These are phyloP conservation scores for Ophioceras dolichostomum DNA, from an alignment of 2,329 filamentous ascomycete genomes.

Conservation along the genomic window DNA sequence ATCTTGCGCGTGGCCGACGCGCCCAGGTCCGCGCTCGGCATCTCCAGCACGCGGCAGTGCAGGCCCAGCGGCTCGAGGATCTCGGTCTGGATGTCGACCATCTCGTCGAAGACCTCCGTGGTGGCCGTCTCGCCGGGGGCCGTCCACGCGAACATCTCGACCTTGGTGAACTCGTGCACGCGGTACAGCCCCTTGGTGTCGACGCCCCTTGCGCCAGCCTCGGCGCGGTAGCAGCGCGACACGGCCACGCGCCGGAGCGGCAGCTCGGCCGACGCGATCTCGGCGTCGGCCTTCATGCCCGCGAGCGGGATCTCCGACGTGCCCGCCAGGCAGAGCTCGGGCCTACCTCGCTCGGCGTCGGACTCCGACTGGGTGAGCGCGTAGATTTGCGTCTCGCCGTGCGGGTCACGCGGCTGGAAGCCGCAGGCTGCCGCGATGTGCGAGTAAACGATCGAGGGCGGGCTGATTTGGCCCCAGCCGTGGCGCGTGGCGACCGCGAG, in stretches of 20 bases:
- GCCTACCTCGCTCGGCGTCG: constrained; percentile 49
- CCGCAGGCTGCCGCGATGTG: constrained; percentile 87
- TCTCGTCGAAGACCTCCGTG: constrained; percentile 62
- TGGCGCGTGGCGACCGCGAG: constrained; percentile 57
- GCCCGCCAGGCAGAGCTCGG: constrained; percentile 65
- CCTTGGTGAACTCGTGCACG: constrained; percentile 97
- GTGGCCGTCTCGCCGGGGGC: constrained; percentile 37
- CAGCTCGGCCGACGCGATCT: constrained; percentile 45
- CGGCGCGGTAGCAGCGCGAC: constrained; percentile 89
- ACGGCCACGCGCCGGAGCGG: constrained; percentile 73
- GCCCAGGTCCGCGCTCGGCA: constrained; percentile 81
- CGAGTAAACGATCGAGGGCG: constrained; percentile 82
- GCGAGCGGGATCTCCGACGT: constrained; percentile 94
- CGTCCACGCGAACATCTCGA: constrained; percentile 95
- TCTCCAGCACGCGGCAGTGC: constrained; percentile 80
- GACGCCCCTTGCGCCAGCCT: constrained; percentile 79
- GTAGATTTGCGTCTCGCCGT: constrained; percentile 90
- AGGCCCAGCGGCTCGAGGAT: constrained; percentile 68
- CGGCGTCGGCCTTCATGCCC: constrained; percentile 69
- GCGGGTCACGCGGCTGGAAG: constrained; percentile 83
- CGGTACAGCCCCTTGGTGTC: constrained; percentile 93
- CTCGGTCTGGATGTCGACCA: constrained; percentile 76
- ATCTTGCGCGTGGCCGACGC: constrained; percentile 77
- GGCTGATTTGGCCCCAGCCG: constrained; percentile 72
- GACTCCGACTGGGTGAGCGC: constrained; percentile 50